Percentiles rank a stretch among this genome's conserved stretches.
These are phyloP conservation scores for Solanum tacnaense DNA, from an alignment of 257 asterid species.

Conservation along the genomic window DNA sequence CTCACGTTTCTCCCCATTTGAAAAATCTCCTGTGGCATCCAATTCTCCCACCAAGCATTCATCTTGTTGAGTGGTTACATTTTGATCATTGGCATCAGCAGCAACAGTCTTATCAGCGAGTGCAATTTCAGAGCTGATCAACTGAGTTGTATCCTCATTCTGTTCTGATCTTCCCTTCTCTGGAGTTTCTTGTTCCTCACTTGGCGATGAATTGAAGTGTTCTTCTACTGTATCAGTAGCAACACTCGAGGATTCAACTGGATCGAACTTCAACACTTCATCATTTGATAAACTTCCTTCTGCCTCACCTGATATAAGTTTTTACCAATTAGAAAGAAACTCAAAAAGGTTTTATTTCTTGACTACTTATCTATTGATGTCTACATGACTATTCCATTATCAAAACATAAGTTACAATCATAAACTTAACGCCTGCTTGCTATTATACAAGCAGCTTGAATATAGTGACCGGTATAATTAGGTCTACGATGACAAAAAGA, in stretches of 20 bases:
- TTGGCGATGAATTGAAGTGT: background rate
- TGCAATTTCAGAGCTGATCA: background rate
- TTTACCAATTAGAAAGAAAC: conserved; percentile 1
- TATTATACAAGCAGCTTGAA: background rate
- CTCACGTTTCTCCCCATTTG: conserved; percentile 6
- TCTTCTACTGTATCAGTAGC: conserved; percentile 19
- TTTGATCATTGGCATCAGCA: background rate
- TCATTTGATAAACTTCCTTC: conserved; percentile 4
- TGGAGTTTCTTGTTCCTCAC: conserved; percentile 4
- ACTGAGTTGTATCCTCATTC: background rate
- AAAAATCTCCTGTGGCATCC: background rate
- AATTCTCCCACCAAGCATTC: background rate
- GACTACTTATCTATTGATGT: background rate
- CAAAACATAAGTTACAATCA: background rate
- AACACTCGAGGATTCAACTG: conserved; percentile 3
- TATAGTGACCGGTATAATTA: background rate
- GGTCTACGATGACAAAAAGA: background rate
- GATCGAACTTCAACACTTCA: background rate
- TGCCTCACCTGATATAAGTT: conserved; percentile 12
- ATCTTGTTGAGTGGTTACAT: background rate
- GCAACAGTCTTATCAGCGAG: background rate
- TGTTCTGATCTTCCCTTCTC: background rate
- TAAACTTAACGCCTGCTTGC: background rate
- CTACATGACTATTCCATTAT: background rate
- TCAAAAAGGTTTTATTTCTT: background rate